A percentile compares a stretch with the other conserved stretches of the same genome.
Conservation (phyloP, 495 filamentous ascomycete genomes). For the Podospora conica region DNA sequence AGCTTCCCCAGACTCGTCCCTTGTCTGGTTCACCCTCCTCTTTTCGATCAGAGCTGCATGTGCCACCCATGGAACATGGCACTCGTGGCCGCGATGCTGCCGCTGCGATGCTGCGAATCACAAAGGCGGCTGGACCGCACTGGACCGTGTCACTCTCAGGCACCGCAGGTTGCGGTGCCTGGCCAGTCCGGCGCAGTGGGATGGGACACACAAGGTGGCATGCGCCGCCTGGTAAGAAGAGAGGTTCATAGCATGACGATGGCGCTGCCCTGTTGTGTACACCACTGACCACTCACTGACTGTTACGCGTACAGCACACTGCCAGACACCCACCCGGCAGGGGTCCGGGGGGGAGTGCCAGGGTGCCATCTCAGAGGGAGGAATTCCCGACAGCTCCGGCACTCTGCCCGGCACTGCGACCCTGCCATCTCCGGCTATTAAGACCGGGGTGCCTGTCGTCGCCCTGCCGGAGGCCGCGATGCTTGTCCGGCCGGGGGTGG, state of each 20-base stretch:
- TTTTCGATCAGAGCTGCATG: conserved; percentile 8
- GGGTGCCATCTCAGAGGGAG: not conserved
- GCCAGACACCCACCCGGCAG: not conserved
- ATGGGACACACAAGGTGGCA: not conserved
- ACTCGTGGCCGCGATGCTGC: not conserved
- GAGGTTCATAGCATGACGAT: conserved; percentile 1
- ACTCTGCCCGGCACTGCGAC: conserved; percentile 1
- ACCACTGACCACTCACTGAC: no score
- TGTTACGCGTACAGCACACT: not conserved
- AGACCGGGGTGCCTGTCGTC: not conserved
- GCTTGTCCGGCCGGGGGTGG: not conserved
- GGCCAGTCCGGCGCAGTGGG: conserved; percentile 3
- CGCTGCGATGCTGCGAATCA: no score
- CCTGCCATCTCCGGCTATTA: not conserved
- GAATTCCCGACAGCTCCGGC: not conserved
- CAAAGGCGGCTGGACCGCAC: no score
- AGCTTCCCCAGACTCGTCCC: conserved; percentile 3
- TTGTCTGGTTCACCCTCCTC: not conserved
- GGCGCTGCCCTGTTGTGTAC: no score
- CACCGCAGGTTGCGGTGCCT: not conserved
- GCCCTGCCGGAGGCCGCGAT: not conserved
- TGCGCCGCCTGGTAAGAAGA: not conserved
- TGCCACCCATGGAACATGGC: not conserved
- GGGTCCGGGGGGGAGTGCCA: not conserved
- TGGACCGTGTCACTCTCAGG: no score